Evolutionary conservation across 768 basidiomycete genomes (phyloP), one percentile per base, ranked within the genome.

Genomic region (Serpula lacrymans): DNA sequence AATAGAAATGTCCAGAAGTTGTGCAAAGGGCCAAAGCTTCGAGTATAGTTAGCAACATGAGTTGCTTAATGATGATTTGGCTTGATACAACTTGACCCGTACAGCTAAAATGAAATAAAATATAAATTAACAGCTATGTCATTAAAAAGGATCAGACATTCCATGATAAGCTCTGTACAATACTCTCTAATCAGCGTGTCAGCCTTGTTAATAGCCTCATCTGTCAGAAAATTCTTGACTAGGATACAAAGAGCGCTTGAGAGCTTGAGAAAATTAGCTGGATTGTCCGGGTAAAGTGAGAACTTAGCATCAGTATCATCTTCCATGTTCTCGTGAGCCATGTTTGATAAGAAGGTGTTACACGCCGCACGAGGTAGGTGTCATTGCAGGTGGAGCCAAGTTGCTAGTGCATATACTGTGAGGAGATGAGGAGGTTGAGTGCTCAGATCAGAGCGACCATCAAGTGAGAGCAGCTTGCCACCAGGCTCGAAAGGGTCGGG

Each of bases 21-120:
- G 21, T 63, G 58, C 0, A 69, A 42, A 3, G 68, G 67, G 0
- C 69, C 64, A 37, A 55, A 69, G 29, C 63, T 57, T 1, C 45
- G 47, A 1, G 62, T 45, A 31, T 44, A 54, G 0, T 44, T 50
- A 0, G 50, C 26, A 0, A 61, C 52, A 29, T 70, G 68, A 1
- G 53, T 63, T 0, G 54, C 49, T 22, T 60, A 69, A 38, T 70
- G 69, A 31, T 65, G 61, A 42, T 69, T 71, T 3, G 62, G 69
- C 16, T 50, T 48, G 6, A 71, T 56, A 3, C 54, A 47, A 1
- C 39, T 46, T 0, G 48, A 43, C 0, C 65, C 60, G 34, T 67
- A 66, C 1, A 65, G 39, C 64, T 68, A 16, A 24, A 32, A 34
- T 7, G 13, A 34, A 12, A 27, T 17, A 20, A 22, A 25, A n/a